A percentile compares a stretch with the other conserved stretches of the same genome.
Evolutionary conservation across 805 yeast genomes (phyloP).

Genomic region (Yarrowia sp.): DNA sequence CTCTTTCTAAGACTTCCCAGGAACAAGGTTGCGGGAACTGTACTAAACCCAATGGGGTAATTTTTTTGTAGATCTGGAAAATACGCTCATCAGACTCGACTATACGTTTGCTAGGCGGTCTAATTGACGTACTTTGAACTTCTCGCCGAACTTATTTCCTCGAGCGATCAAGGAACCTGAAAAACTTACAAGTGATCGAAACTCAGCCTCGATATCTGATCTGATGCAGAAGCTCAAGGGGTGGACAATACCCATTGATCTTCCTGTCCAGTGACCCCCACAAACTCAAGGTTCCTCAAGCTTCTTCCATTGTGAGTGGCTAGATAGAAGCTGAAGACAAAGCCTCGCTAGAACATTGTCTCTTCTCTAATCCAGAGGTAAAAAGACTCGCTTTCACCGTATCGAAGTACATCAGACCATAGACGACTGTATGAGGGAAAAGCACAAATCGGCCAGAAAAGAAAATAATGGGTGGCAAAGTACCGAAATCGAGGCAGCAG

Average conservation of each 20-base stretch:
- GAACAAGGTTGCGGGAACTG: constrained; percentile 21
- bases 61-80: background rate
- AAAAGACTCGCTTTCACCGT: background rate
- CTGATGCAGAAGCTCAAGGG: no score
- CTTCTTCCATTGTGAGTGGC: constrained; percentile 1
- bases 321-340: background rate
- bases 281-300: background rate
- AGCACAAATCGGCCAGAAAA: background rate
- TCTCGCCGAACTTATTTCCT: background rate
- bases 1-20: background rate
- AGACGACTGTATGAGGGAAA: background rate
- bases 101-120: background rate
- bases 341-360: background rate
- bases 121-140: no score
- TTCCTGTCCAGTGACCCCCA: background rate
- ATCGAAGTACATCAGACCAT: background rate
- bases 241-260: background rate
- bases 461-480: no score
- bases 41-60: background rate
- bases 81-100: background rate
- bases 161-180: background rate
- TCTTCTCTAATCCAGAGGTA: background rate
- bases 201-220: background rate
- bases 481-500: no score
- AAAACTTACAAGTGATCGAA: background rate